Evolutionary conservation across 2,329 filamentous ascomycete genomes (phyloP), one percentile per base, ranked within the genome.

Genomic region (Paecilomyces dactylethromorphus): DNA sequence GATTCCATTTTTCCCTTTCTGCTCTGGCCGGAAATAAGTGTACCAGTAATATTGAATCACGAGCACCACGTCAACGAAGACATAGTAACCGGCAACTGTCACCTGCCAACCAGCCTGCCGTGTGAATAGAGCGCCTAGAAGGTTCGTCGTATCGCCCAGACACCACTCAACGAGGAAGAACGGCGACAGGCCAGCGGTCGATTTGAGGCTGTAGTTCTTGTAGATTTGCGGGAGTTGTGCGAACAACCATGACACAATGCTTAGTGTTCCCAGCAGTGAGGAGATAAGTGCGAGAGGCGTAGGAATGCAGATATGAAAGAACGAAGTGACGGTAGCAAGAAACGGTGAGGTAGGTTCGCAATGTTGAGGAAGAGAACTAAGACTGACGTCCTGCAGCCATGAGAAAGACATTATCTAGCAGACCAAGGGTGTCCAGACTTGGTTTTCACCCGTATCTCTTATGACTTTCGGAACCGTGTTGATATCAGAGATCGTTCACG

Each of bases 181-280:
- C 59, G 86, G 81, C 3, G 84, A 87, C 39, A 89, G 69, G 0
- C 86, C 86, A 1, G 85, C 85, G 0, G 86, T 87, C 12, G 85
- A 87, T 66, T 85, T 80, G 21, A 87, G 70, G 56, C 78, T 78
- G 68, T 84, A 84, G 68, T 89, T 89, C 75, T 88, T 88, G 74
- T 84, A 86, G 62, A 89, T 87, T 66, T 89, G 86, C 1, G 86
- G 86, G 29, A 88, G 75, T 69, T 88, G 86, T 12, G 86, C 86
- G 68, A 87, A 89, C 1, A 89, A 79, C 86, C 86, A 89, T 51
- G 85, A 83, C 55, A 86, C 65, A 60, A 89, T 88, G 66, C 84
- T 87, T 60, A 85, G 74, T 0, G 78, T 80, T 21, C 86, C 86
- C 56, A 88, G 77, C 2, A 81, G 62, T 5, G 83, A 85, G 22